Percentiles rank a stretch among this genome's conserved stretches.
These are phyloP conservation scores for Rhodotorula sp. DNA, from an alignment of 1,284 basidiomycete genomes.

Conservation along the genomic window DNA sequence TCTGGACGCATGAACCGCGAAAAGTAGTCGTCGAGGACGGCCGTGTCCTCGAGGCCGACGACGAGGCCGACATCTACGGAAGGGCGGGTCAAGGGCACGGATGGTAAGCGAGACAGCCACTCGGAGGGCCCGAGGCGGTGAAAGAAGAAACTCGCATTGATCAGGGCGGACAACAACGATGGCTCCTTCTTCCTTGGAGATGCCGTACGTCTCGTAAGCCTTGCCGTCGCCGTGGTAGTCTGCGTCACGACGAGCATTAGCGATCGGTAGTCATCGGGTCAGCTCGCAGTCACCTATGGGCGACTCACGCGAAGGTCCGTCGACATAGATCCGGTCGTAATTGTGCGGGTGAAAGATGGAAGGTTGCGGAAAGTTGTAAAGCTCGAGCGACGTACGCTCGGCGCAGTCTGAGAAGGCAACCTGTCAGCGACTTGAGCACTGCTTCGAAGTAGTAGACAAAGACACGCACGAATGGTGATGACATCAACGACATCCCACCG, in stretches of 20 bases:
- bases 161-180: slow-evolving; percentile 49
- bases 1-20: slow-evolving; percentile 35
- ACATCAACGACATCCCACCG: slow-evolving; percentile 41
- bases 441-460: not conserved
- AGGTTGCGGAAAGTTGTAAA: slow-evolving; percentile 41
- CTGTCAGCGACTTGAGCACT: not conserved
- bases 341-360: slow-evolving; percentile 36
- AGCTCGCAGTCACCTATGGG: no score
- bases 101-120: not conserved
- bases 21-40: slow-evolving; percentile 39
- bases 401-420: slow-evolving; percentile 26
- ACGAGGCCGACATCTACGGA: slow-evolving; percentile 38
- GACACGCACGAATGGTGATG: slow-evolving; percentile 41
- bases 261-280: not conserved
- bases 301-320: slow-evolving; percentile 39
- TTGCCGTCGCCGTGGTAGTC: slow-evolving; percentile 48
- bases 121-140: no score
- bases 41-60: slow-evolving; percentile 36
- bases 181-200: slow-evolving; percentile 46
- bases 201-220: slow-evolving; percentile 49
- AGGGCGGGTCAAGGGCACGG: not conserved
- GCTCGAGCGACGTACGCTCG: slow-evolving; percentile 34
- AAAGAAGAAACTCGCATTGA: slow-evolving; percentile 30
- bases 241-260: not conserved
- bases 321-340: slow-evolving; percentile 42